A percentile compares a stretch with the other conserved stretches of the same genome.
Conservation (phyloP, 345 rosid genomes). For the Adansonia digitata region DNA sequence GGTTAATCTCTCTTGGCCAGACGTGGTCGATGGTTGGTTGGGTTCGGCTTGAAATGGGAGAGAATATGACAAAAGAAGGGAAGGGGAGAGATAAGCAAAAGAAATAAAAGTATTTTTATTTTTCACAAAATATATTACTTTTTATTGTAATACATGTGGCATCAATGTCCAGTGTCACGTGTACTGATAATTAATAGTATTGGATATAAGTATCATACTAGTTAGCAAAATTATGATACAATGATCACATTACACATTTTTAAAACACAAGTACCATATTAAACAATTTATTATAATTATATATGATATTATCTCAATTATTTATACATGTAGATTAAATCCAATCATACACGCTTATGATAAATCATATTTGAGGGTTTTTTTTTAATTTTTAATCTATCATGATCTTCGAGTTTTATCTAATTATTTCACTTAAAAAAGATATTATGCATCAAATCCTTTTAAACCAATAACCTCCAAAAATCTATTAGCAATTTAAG, state of each 20-base stretch:
- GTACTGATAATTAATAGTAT: neutral
- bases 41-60: neutral
- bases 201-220: neutral
- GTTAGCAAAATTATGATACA: neutral
- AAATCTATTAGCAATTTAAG: no score
- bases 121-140: neutral
- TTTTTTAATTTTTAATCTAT: no score
- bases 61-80: no score
- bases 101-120: neutral
- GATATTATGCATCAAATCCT: no score
- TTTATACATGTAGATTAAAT: neutral
- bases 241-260: no score
- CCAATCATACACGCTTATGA: neutral
- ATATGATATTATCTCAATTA: no score
- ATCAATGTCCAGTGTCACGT: neutral
- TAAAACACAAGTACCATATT: no score
- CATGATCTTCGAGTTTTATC: no score
- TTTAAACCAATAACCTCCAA: no score
- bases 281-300: no score
- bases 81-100: neutral
- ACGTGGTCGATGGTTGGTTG: neutral
- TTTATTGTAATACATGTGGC: neutral
- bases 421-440: no score
- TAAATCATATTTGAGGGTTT: neutral
- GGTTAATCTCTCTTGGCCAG: neutral